Percentiles rank a stretch among this genome's conserved stretches.
These are phyloP conservation scores for Xylariaceae sp. DNA, from an alignment of 2,329 filamentous ascomycete species.

Conservation along the genomic window DNA sequence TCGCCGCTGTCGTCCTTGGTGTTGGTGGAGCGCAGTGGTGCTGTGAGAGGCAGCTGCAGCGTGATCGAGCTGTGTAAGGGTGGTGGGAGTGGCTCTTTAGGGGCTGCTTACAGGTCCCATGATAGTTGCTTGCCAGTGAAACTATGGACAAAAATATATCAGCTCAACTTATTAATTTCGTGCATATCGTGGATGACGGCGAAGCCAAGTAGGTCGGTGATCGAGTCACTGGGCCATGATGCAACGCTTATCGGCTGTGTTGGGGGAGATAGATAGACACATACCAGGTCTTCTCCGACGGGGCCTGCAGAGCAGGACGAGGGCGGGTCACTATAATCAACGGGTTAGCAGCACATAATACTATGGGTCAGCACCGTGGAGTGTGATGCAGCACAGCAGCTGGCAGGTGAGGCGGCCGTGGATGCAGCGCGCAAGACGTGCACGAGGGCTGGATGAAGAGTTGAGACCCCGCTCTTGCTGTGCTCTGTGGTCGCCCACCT, in stretches of 20 bases:
- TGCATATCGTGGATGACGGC: not conserved
- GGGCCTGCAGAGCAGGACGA: slow-evolving; percentile 98
- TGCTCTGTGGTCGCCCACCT: slow-evolving; percentile 23
- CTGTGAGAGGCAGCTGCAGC: not conserved
- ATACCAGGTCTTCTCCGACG: slow-evolving; percentile 94
- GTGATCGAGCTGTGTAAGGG: not conserved
- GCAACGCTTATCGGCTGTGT: slow-evolving; percentile 23
- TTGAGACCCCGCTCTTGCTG: not conserved
- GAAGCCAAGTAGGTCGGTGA: slow-evolving; percentile 24
- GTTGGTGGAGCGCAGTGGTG: too few relatives aligned
- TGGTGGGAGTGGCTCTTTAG: slow-evolving; percentile 20
- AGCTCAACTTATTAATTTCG: slow-evolving; percentile 24
- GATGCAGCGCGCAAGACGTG: not conserved
- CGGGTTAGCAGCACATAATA: slow-evolving; percentile 13
- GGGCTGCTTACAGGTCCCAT: slow-evolving; percentile 89
- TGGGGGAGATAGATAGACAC: slow-evolving; percentile 29
- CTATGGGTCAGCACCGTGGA: not conserved
- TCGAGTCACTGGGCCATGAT: slow-evolving; percentile 17
- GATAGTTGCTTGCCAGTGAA: slow-evolving; percentile 99
- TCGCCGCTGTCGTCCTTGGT: too few relatives aligned
- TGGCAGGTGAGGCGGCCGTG: too few relatives aligned
- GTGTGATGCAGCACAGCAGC: too few relatives aligned
- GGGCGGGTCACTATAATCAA: slow-evolving; percentile 75
- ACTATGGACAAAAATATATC: slow-evolving; percentile 53
- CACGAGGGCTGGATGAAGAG: not conserved